A percentile compares a stretch with the other conserved stretches of the same genome.
These are phyloP conservation scores for Fraxinus velutina DNA, from an alignment of 305 asterid genomes.

Conservation along the genomic window DNA sequence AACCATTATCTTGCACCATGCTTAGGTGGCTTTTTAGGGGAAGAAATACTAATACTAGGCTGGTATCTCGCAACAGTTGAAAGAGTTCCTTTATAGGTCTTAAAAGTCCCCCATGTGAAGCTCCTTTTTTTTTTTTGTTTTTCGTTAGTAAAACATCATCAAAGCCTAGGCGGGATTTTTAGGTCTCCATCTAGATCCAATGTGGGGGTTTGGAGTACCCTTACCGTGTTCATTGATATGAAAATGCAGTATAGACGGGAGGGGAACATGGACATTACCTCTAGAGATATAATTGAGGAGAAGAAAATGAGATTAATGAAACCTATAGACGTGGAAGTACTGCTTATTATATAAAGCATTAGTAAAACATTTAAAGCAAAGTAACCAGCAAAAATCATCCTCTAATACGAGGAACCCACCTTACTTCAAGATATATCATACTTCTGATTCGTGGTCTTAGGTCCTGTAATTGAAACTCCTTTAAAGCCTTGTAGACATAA, in stretches of 20 bases:
- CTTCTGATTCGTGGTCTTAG: not conserved
- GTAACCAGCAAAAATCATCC: not conserved
- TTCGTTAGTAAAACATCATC: not conserved
- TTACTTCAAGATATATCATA: not conserved
- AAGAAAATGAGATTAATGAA: not conserved
- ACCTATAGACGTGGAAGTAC: not conserved
- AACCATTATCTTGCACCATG: slow-evolving; percentile 3
- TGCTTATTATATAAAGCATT: not conserved
- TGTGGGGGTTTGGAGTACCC: not conserved
- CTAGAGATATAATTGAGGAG: not conserved
- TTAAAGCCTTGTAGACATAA: not conserved
- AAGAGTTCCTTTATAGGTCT: not conserved
- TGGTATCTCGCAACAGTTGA: not conserved
- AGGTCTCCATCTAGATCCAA: not conserved
- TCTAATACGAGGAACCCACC: not conserved
- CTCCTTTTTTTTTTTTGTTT: not conserved
- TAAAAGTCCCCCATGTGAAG: not conserved
- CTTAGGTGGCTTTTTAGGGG: not conserved
- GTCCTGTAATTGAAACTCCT: not conserved
- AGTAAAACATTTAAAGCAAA: not conserved
- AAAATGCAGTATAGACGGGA: not conserved
- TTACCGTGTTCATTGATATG: not conserved
- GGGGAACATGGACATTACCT: not conserved
- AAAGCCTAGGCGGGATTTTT: not conserved
- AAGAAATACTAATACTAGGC: not conserved